Conservation (phyloP, 768 basidiomycete genomes). For the Mycena leptocephala region DNA sequence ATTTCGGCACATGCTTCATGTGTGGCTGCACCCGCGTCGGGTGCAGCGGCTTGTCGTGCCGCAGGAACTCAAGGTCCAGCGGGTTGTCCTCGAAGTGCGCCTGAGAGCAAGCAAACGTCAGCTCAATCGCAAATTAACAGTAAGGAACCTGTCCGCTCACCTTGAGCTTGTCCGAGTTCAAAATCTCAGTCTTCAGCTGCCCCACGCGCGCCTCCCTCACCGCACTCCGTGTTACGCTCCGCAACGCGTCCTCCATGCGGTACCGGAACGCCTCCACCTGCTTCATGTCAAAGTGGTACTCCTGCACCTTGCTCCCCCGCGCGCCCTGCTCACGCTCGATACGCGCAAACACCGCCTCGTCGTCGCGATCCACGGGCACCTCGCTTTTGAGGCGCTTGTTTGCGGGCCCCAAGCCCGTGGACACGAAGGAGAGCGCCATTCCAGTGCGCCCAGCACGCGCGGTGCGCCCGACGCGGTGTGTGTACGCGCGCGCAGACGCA, state of each 20-base stretch:
- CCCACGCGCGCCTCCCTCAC: slow-evolving; percentile 94
- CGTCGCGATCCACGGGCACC: slow-evolving; percentile 68
- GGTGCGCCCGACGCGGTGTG: slow-evolving; percentile 96
- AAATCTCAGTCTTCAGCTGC: slow-evolving; percentile 92
- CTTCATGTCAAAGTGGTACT: slow-evolving; percentile 95
- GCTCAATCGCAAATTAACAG: not conserved
- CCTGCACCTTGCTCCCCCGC: slow-evolving; percentile 76
- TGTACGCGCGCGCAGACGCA: slow-evolving; percentile 88
- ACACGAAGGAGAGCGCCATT: slow-evolving; percentile 92
- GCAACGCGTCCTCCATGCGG: slow-evolving; percentile 96
- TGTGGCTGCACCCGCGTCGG: slow-evolving; percentile 93
- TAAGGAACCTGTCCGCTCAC: slow-evolving; percentile 57
- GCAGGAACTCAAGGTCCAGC: slow-evolving; percentile 90
- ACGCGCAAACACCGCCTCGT: slow-evolving; percentile 83
- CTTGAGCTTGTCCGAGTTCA: slow-evolving; percentile 98
- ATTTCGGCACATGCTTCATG: slow-evolving; percentile 96
- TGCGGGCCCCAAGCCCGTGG: slow-evolving; percentile 78
- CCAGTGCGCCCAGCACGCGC: slow-evolving; percentile 96
- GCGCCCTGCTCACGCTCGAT: slow-evolving; percentile 85
- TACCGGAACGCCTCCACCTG: slow-evolving; percentile 98
- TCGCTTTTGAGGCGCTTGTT: slow-evolving; percentile 54
- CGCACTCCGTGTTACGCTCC: slow-evolving; percentile 88
- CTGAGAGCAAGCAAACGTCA: slow-evolving; percentile 56
- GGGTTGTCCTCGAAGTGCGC: slow-evolving; percentile 99
- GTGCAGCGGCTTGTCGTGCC: slow-evolving; percentile 95